Evolutionary conservation across 192 early-diverging fungal genomes (phyloP).

Genomic region (Phlyctochytrium bullatum): DNA sequence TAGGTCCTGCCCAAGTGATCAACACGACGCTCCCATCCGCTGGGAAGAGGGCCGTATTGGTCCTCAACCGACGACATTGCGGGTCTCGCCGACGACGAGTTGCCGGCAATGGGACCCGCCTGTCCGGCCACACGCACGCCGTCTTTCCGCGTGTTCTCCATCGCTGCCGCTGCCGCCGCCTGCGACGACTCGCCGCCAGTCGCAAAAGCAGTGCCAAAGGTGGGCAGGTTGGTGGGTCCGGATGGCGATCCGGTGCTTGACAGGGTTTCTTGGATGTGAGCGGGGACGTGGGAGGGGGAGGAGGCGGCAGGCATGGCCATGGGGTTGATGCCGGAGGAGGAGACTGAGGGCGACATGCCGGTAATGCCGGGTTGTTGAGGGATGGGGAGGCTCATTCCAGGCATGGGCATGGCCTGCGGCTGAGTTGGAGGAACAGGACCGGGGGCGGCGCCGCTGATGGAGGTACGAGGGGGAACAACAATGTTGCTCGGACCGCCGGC

Average conservation of each 20-base stretch:
- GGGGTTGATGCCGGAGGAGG: neutral
- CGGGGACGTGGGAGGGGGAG: conserved; percentile 27
- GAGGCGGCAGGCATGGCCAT: neutral
- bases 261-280: too few relatives aligned
- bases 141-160: neutral
- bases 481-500: conserved; percentile 2
- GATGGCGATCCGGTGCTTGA: conserved; percentile 40
- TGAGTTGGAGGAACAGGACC: neutral
- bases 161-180: neutral
- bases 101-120: neutral
- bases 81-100: conserved; percentile 13
- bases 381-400: too few relatives aligned
- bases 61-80: conserved; percentile 56
- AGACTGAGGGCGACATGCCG: neutral
- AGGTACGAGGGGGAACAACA: conserved; percentile 13
- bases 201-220: neutral
- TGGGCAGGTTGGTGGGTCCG: conserved; percentile 33
- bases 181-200: conserved; percentile 1
- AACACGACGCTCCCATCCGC: conserved; percentile 91
- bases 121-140: neutral
- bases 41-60: conserved; percentile 42
- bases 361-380: conserved; percentile 18
- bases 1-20: conserved; percentile 93
- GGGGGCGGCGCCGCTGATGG: conserved; percentile 2
- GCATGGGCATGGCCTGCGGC: neutral